Conservation (phyloP, 139 green algal species). For the Microglena sp. region DNA sequence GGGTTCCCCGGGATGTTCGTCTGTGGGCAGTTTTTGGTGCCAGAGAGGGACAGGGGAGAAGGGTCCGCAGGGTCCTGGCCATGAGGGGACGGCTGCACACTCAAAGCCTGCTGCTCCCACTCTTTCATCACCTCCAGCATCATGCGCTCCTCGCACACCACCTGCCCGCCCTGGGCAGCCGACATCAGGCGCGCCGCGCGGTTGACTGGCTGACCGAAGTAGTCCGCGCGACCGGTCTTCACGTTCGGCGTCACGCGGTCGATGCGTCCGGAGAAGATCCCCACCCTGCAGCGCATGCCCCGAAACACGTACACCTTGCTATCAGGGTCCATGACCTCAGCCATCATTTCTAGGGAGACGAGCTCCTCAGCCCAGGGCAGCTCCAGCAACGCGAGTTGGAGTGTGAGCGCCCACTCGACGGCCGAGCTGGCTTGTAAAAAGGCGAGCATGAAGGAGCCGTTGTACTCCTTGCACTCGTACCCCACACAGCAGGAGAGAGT, state of each 20-base stretch:
- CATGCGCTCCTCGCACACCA: constrained; percentile 28
- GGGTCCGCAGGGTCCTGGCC: too few relatives aligned
- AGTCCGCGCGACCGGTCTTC: constrained; percentile 40
- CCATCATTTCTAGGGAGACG: constrained; percentile 12
- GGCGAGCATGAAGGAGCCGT: constrained; percentile 32
- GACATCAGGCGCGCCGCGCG: constrained; percentile 40
- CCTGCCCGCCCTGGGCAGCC: constrained; percentile 40
- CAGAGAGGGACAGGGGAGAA: too few relatives aligned
- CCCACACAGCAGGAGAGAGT: constrained; percentile 27
- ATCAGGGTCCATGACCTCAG: constrained; percentile 14
- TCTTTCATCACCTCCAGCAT: constrained; percentile 25
- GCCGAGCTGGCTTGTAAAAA: constrained; percentile 22
- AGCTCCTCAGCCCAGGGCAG: constrained; percentile 21
- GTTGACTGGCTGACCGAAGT: constrained; percentile 44
- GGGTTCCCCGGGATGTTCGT: too few relatives aligned
- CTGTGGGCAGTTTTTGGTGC: too few relatives aligned
- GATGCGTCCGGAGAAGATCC: constrained; percentile 37
- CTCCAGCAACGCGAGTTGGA: constrained; percentile 35
- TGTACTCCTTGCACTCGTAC: constrained; percentile 51
- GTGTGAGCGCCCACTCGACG: constrained; percentile 12
- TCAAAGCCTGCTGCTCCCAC: constrained; percentile 8
- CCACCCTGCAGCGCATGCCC: constrained; percentile 28
- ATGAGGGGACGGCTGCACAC: too few relatives aligned
- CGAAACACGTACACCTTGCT: constrained; percentile 18
- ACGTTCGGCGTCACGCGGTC: constrained; percentile 37